Conservation (phyloP, 305 asterid genomes). For the Fraxinus greggii region DNA sequence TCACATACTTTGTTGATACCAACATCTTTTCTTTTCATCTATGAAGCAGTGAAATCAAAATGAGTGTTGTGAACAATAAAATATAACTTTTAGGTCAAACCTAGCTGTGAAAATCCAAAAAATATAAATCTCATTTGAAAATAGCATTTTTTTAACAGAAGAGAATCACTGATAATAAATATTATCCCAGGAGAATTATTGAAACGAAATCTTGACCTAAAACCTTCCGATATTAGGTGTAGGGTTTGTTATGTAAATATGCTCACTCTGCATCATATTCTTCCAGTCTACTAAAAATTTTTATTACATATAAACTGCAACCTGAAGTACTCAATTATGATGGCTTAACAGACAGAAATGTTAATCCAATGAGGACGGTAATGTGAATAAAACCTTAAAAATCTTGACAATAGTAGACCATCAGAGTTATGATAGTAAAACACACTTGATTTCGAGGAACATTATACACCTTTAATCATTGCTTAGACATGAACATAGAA, state of each 20-base stretch:
- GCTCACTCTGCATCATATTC: not conserved
- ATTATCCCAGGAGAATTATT: slow-evolving; percentile 1
- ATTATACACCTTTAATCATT: not conserved
- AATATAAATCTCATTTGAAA: slow-evolving; percentile 21
- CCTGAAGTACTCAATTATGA: slow-evolving; percentile 6
- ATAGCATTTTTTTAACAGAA: slow-evolving; percentile 18
- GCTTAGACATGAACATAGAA: slow-evolving; percentile 12
- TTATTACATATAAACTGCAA: slow-evolving; percentile 18
- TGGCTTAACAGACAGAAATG: not conserved
- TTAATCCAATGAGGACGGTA: not conserved
- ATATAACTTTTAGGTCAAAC: slow-evolving; percentile 11
- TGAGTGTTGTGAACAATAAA: not conserved
- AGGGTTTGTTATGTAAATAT: slow-evolving; percentile 6
- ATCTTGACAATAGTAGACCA: not conserved
- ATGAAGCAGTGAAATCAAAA: slow-evolving; percentile 27
- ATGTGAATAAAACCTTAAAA: not conserved
- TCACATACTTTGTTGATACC: slow-evolving; percentile 75
- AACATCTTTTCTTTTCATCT: slow-evolving; percentile 95
- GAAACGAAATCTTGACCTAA: slow-evolving; percentile 8
- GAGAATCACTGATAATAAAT: slow-evolving; percentile 9
- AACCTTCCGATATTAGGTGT: not conserved
- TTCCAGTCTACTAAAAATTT: slow-evolving; percentile 21
- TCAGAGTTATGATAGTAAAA: slow-evolving; percentile 1
- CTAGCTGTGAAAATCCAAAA: slow-evolving; percentile 19
- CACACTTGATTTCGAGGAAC: slow-evolving; percentile 17